These are phyloP conservation scores for Telfairia occidentalis DNA, from an alignment of 331 rosid genomes.

Conservation along the genomic window DNA sequence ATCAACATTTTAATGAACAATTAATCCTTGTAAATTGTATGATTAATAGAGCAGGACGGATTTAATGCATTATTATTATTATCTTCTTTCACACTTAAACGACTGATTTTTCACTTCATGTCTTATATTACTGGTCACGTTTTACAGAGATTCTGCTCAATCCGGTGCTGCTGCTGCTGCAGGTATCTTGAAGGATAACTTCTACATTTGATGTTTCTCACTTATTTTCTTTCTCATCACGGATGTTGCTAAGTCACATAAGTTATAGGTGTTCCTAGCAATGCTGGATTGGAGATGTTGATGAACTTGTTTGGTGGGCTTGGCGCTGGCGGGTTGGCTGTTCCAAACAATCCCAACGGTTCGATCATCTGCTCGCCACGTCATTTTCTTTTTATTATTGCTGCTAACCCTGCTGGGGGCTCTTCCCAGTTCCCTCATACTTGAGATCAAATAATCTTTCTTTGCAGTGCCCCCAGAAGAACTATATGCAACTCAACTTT, in stretches of 20 bases:
- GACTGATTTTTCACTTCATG: not conserved
- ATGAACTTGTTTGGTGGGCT: constrained; percentile 61
- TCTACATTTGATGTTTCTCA: not conserved
- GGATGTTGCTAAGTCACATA: not conserved
- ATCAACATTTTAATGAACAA: too few relatives aligned
- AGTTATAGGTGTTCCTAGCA: constrained; percentile 29
- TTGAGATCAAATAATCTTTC: not conserved
- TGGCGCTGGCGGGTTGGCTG: constrained; percentile 38
- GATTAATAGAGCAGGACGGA: not conserved
- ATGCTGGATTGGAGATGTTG: constrained; percentile 37
- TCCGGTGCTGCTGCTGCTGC: constrained; percentile 31
- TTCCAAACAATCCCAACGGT: constrained; percentile 40
- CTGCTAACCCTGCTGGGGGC: not conserved
- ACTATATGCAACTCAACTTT: constrained; percentile 43
- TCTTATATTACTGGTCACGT: constrained; percentile 7
- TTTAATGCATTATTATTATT: not conserved
- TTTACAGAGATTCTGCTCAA: constrained; percentile 37
- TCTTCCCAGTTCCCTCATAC: not conserved
- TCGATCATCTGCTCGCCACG: not conserved
- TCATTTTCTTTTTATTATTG: not conserved
- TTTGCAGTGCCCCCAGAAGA: constrained; percentile 48
- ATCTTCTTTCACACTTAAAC: not conserved
- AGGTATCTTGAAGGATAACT: constrained; percentile 18
- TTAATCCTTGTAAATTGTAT: not conserved
- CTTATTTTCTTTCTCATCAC: not conserved